A percentile compares a stretch with the other conserved stretches of the same genome.
phyloP scores from a whole-genome alignment of 2,329 filamentous ascomycete genomes.

The Juglanconis sp. region DNA sequence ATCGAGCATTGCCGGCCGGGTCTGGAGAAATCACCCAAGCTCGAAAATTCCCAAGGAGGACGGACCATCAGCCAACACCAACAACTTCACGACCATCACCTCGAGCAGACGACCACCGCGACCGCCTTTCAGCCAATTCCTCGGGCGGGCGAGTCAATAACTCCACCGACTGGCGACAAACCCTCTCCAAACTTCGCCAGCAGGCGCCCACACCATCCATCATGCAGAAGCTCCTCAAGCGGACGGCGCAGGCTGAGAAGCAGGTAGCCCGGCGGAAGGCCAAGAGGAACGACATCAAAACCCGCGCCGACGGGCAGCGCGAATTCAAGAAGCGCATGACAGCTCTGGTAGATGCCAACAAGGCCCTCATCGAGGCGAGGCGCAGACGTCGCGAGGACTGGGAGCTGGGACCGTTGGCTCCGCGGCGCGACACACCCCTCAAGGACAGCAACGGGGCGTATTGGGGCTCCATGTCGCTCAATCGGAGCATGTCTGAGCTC shows the following conservation, averaged over 20 bases:
- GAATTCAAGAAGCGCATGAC: conserved; percentile 28
- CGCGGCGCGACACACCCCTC: conserved; percentile 67
- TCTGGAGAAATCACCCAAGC: conserved; percentile 9
- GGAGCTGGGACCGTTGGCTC: conserved; percentile 73
- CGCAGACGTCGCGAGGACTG: conserved; percentile 66
- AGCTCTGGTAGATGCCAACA: not conserved
- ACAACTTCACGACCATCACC: not conserved
- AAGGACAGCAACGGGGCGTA: conserved; percentile 57
- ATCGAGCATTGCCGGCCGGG: not conserved
- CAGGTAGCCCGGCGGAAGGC: conserved; percentile 51
- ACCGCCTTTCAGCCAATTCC: not conserved
- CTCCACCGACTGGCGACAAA: not conserved
- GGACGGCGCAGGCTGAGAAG: conserved; percentile 64
- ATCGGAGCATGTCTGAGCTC: conserved; percentile 27
- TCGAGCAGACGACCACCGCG: not conserved
- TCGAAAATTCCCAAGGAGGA: conserved; percentile 18
- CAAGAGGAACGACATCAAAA: conserved; percentile 23
- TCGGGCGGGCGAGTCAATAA: not conserved
- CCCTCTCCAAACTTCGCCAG: not conserved
- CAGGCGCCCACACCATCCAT: not conserved
- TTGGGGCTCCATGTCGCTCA: conserved; percentile 28
- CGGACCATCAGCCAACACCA: not conserved
- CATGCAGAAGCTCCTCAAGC: conserved; percentile 71
- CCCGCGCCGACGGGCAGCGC: conserved; percentile 24
- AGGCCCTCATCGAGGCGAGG: conserved; percentile 3